A percentile compares a stretch with the other conserved stretches of the same genome.
phyloP scores from a whole-genome alignment of 1,284 basidiomycete species.

The Xerocomus minutiporus region DNA sequence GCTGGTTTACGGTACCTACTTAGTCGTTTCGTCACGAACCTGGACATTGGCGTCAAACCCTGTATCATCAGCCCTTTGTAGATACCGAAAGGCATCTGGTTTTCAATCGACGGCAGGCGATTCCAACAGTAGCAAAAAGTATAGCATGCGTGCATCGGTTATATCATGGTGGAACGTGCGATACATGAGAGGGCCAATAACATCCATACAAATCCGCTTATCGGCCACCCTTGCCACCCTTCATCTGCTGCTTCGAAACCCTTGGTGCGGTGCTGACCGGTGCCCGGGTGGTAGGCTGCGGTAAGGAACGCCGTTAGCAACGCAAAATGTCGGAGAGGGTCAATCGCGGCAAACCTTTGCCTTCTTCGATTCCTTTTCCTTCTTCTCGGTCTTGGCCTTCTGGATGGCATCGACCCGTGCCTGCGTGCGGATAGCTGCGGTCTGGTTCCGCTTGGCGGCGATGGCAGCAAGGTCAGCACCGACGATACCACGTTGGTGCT shows the following conservation, averaged over 20 bases:
- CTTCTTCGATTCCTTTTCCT: conserved; percentile 95
- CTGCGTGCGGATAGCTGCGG: conserved; percentile 79
- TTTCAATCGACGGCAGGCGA: neutral
- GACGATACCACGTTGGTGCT: conserved; percentile 97
- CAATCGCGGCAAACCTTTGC: conserved; percentile 57
- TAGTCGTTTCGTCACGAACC: conserved; percentile 4
- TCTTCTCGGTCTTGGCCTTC: conserved; percentile 93
- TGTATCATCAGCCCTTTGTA: conserved; percentile 20
- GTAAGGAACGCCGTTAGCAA: conserved; percentile 8
- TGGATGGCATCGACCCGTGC: conserved; percentile 81
- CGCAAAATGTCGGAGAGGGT: neutral
- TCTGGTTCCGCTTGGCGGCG: conserved; percentile 88
- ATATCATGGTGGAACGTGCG: conserved; percentile 21
- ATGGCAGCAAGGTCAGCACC: conserved; percentile 93
- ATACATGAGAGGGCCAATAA: conserved; percentile 17
- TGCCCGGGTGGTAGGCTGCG: conserved; percentile 49
- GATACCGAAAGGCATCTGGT: conserved; percentile 1
- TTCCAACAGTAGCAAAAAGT: conserved; percentile 5
- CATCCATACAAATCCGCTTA: conserved; percentile 25
- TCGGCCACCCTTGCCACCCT: conserved; percentile 78
- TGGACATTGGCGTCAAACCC: conserved; percentile 8
- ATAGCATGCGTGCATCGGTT: conserved; percentile 15
- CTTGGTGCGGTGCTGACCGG: conserved; percentile 62
- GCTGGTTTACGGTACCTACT: conserved; percentile 7
- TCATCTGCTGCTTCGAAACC: conserved; percentile 94